Evolutionary conservation across 345 rosid species (phyloP), one percentile per base, ranked within the genome.

Genomic region (Eucalyptus erythrocorys): DNA sequence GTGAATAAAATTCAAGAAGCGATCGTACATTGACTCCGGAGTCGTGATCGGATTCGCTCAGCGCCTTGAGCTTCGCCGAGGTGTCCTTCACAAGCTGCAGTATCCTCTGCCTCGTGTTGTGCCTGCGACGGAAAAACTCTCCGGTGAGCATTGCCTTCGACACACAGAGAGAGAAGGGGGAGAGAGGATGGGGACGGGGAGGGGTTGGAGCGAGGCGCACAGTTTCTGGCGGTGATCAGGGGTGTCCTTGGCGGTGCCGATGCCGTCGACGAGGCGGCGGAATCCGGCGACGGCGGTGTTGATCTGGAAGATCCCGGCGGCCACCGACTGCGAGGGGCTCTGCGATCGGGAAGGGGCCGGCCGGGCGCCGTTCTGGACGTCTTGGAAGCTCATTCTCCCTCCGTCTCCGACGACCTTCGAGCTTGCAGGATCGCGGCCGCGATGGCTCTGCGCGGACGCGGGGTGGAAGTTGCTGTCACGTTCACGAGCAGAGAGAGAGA

Each of bases 231-330:
- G 97, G 89, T 94, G 96, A 30, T 95, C 96, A 61, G 92, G 92
- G 87, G 96, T 95, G 92, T 95, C 97, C 90, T 93, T 95, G 87
- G 93, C 89, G 42, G 97, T 93, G 59, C 97, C 96, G 87, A 94
- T 87, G 84, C 89, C 91, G 47, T 95, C 96, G 57, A 94, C 95
- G 81, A 94, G 95, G 19, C 97, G 95, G 71, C 95, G 96, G 79
- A 95, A 93, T 48, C 89, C 95, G 53, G 95, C 89, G 64, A 95
- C 95, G 89, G 93, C 94, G 17, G 96, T 95, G 93, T 94, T 94
- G 92, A 93, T 94, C 92, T 95, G 96, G 94, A 95, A 95, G 88
- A 95, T 95, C 40, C 94, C 94, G 40, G 95, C 95, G 47, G 96
- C 95, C 42, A 95, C 94, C 8, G 92, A 91, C 88, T 91, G 92